These are phyloP conservation scores for Borovskyia barvae DNA, from an alignment of 208 protist species.

Conservation along the genomic window DNA sequence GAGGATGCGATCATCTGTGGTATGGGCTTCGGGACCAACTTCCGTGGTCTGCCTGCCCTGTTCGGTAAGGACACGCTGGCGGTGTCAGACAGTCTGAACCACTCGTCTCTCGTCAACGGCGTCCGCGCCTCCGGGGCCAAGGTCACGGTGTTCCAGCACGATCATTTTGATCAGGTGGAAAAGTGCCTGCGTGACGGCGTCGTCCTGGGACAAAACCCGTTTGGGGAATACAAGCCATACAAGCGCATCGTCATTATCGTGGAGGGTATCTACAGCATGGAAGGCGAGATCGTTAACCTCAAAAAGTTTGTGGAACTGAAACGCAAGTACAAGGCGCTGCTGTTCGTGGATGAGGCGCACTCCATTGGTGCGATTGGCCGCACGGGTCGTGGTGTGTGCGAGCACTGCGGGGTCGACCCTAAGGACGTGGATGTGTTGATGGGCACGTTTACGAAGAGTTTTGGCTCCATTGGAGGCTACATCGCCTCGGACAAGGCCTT, in stretches of 20 bases:
- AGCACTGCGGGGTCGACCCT: slow-evolving; percentile 85
- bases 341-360: slow-evolving; percentile 98
- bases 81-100: slow-evolving; percentile 96
- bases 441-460: slow-evolving; percentile 97
- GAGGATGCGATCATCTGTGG: slow-evolving; percentile 95
- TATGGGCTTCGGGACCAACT: slow-evolving; percentile 92
- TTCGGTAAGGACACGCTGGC: slow-evolving; percentile 94
- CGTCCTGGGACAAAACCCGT: slow-evolving; percentile 84
- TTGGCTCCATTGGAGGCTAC: slow-evolving; percentile 96
- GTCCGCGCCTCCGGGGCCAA: slow-evolving; percentile 86
- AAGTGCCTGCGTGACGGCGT: slow-evolving; percentile 81
- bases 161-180: slow-evolving; percentile 94
- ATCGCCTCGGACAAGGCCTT: slow-evolving; percentile 84
- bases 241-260: slow-evolving; percentile 93
- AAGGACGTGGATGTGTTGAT: slow-evolving; percentile 94
- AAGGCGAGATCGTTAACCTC: slow-evolving; percentile 96
- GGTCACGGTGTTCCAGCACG: slow-evolving; percentile 94
- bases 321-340: slow-evolving; percentile 95
- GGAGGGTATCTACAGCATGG: slow-evolving; percentile 99
- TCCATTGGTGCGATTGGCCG: slow-evolving; percentile 96
- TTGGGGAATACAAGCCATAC: slow-evolving; percentile 74
- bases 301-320: slow-evolving; percentile 93
- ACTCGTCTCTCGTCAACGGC: slow-evolving; percentile 97
- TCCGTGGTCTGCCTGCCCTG: slow-evolving; percentile 85
- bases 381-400: slow-evolving; percentile 93